These are phyloP conservation scores for Malbranchea zuffiana DNA, from an alignment of 2,329 filamentous ascomycete species.

Conservation along the genomic window DNA sequence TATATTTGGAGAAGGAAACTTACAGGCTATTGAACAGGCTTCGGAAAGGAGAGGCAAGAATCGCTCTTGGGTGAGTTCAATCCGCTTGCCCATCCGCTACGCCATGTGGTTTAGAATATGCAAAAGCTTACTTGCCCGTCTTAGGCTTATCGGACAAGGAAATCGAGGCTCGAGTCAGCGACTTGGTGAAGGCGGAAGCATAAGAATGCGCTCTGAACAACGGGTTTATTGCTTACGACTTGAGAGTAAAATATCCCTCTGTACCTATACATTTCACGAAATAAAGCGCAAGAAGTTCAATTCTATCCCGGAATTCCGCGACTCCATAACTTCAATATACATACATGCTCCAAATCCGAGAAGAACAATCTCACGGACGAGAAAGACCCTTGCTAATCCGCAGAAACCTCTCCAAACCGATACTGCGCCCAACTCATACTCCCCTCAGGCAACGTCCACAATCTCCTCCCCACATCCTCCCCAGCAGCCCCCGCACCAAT, in stretches of 20 bases:
- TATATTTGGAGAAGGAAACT: no score
- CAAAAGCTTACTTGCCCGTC: conserved; percentile 13
- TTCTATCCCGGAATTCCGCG: background rate
- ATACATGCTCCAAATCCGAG: conserved; percentile 20
- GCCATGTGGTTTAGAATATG: no score
- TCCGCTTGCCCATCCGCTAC: conserved; percentile 1
- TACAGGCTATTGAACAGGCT: conserved; percentile 37
- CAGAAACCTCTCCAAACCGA: conserved; percentile 36
- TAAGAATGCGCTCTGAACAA: conserved; percentile 19
- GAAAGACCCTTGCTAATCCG: conserved; percentile 8
- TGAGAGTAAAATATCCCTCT: conserved; percentile 18
- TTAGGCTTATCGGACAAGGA: conserved; percentile 57
- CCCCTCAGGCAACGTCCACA: conserved; percentile 42
- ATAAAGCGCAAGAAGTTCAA: no score
- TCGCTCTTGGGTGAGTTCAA: conserved; percentile 45
- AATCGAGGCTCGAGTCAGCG: conserved; percentile 57
- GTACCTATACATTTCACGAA: conserved; percentile 28
- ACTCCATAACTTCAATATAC: no score
- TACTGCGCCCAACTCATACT: conserved; percentile 48
- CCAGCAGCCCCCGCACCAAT: conserved; percentile 48
- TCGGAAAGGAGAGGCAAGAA: conserved; percentile 57
- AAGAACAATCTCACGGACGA: conserved; percentile 11
- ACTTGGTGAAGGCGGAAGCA: conserved; percentile 46
- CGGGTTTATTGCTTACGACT: conserved; percentile 18
- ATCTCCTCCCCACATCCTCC: conserved; percentile 34